These are phyloP conservation scores for Prunus fruticosa DNA, from an alignment of 306 rosid species.

Conservation along the genomic window DNA sequence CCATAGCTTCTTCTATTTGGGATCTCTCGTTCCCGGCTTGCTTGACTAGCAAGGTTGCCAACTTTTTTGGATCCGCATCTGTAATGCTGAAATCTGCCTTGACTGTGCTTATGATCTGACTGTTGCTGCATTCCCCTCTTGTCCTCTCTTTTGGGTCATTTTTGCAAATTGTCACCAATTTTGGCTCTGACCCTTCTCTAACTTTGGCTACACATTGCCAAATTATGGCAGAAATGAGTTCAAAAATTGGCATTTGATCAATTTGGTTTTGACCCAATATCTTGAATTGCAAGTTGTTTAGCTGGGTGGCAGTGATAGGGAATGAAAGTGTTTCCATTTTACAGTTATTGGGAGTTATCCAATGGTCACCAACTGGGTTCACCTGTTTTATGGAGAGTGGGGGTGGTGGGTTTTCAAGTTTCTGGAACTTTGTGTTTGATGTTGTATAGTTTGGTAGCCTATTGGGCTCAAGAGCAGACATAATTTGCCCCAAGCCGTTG, in stretches of 20 bases:
- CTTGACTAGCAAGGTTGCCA: slow-evolving; percentile 47
- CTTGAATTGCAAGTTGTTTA: slow-evolving; percentile 9
- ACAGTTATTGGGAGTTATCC: slow-evolving; percentile 51
- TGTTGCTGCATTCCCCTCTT: slow-evolving; percentile 37
- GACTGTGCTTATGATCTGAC: slow-evolving; percentile 56
- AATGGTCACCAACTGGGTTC: slow-evolving; percentile 76
- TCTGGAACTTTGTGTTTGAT: not conserved
- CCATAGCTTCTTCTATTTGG: slow-evolving; percentile 38
- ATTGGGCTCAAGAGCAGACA: slow-evolving; percentile 12
- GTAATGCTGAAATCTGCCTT: slow-evolving; percentile 34
- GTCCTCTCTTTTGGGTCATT: slow-evolving; percentile 7
- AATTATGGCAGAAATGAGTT: slow-evolving; percentile 57
- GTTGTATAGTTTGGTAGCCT: slow-evolving; percentile 22
- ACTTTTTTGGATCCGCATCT: slow-evolving; percentile 27
- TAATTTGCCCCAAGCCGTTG: slow-evolving; percentile 32
- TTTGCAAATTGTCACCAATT: slow-evolving; percentile 51
- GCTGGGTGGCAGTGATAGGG: slow-evolving; percentile 41
- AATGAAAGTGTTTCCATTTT: slow-evolving; percentile 74
- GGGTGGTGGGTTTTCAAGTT: not conserved
- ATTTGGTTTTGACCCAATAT: not conserved
- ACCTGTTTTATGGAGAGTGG: slow-evolving; percentile 44
- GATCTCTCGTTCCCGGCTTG: slow-evolving; percentile 43
- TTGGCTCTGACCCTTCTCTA: slow-evolving; percentile 44
- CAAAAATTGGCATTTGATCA: slow-evolving; percentile 52
- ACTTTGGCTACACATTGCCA: slow-evolving; percentile 61